A percentile compares a stretch with the other conserved stretches of the same genome.
These are phyloP conservation scores for Aegilops speltoides DNA, from an alignment of 176 grass and related monocot genomes.

Conservation along the genomic window DNA sequence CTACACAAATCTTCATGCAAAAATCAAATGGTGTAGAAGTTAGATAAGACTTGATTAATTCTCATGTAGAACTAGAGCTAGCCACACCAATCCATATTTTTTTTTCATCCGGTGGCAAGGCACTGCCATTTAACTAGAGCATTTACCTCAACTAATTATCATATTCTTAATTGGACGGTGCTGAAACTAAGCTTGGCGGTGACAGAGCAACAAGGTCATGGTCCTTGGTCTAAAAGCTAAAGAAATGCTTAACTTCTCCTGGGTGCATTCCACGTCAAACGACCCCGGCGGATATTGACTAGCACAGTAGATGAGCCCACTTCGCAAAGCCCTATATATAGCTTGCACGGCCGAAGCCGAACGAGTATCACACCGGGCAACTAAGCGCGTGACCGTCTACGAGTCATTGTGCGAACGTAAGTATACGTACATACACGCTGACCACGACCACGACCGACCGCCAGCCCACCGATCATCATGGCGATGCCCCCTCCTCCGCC, in stretches of 20 bases:
- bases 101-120: too few species aligned
- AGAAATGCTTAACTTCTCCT: not conserved
- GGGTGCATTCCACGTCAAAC: not conserved
- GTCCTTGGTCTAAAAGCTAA: not conserved
- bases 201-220: not conserved
- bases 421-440: not conserved
- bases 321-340: slow-evolving; percentile 16
- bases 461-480: slow-evolving; percentile 19
- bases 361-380: slow-evolving; percentile 23
- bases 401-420: not conserved
- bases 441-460: not conserved
- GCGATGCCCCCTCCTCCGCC: slow-evolving; percentile 36
- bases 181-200: not conserved
- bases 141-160: not conserved
- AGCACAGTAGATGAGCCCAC: not conserved
- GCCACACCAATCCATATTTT: too few species aligned
- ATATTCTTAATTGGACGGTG: not conserved
- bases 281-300: not conserved
- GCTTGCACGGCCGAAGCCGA: not conserved
- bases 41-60: too few species aligned
- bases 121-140: too few species aligned
- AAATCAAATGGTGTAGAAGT: too few species aligned
- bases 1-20: too few species aligned
- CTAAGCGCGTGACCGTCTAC: not conserved
- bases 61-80: too few species aligned